Evolutionary conservation across 2,329 filamentous ascomycete species (phyloP), one percentile per base, ranked within the genome.

Genomic region (Exophiala viscosa): DNA sequence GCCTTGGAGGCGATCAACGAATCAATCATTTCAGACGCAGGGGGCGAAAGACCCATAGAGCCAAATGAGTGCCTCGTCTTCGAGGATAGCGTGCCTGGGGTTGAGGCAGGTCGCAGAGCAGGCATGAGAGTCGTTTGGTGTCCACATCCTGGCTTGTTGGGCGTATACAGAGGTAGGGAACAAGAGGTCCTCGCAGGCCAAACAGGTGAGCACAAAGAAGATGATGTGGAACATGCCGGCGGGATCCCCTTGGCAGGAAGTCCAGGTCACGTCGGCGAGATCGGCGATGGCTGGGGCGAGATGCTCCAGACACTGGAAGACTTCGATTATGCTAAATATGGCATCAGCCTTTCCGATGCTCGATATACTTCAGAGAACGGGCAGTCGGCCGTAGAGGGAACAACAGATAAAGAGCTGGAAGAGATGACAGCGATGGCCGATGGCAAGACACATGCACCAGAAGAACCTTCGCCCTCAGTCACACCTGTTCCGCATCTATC

Each of bases 61-160:
- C 90, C 90, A 0, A 87, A 88, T 61, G 92, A 97, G 70, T 97
- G 93, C 67, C 77, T 99, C 13, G 93, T 97, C 0, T 97, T 99
- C 64, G 93, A 99, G 72, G 93, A 99, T 70, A 89, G 86, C 41
- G 91, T 97, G 1, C 89, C 90, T 0, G 93, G 93, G 3, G 90
- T 96, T 2, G 93, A 99, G 72, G 84, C 90, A 2, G 93, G 90
- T 3, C 78, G 93, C 48, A 82, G 93, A 60, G 93, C 93, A 0
- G 92, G 92, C 0, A 97, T 97, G 92, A 84, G 92, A 60, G 90
- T 95, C 10, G 78, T 96, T 1, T 99, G 93, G 93, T 86, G 84
- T 62, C 93, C 93, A 18, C 90, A 97, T 71, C 82, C 84, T 1
- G 88, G 83, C 65, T 73, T 99, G 47, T 77, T 87, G 71, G 76